Evolutionary conservation across 169 alveolate species (phyloP), one percentile per base, ranked within the genome.

Genomic region (Cryptosporidium tyzzeri): DNA sequence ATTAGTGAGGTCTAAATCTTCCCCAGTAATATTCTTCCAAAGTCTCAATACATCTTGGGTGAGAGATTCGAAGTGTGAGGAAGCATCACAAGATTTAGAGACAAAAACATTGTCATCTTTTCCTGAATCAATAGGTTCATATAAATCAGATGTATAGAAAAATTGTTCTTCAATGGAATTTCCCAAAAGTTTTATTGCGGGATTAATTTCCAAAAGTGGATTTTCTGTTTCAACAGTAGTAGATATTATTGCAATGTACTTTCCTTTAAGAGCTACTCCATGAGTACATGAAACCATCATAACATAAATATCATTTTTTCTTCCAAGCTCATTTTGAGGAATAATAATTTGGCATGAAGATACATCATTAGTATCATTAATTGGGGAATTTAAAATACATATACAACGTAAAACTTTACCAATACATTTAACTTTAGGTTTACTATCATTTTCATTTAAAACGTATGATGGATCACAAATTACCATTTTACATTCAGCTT

Each of bases 31-130:
- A 44, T 75, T 92, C 21, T 91, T 87, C 91, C 92, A 93, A 84
- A 55, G 51, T 71, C 91, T 84, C 53, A 98, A 92, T 16, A 98
- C 98, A 85, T 97, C 99, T 50, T 96, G 96, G 39, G 98, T 93
- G n/a, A 99, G 99, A 41, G 98, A 92, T 93, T 98, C 99, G 91
- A 98, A 98, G 93, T 98, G 99, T 59, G 98, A 94, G 51, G 98
- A 95, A 18, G 99, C 99, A 85, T 97, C 99, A 93, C 97, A 98
- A 26, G 98, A 95, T 62, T 93, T 93, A 31, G 99, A 95, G 31
- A 98, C 97, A 91, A 93, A 97, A 18, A 97, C 93, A 84, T 96
- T 94, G 75, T 96, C 98, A 35, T 91, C 91, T 39, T 85, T 91
- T 23, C 97, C 98, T 37, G 94, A 95, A 45, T 93, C 96, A 2